These are phyloP conservation scores for Zizania latifolia DNA, from an alignment of 176 grass and related monocot genomes.

Conservation along the genomic window DNA sequence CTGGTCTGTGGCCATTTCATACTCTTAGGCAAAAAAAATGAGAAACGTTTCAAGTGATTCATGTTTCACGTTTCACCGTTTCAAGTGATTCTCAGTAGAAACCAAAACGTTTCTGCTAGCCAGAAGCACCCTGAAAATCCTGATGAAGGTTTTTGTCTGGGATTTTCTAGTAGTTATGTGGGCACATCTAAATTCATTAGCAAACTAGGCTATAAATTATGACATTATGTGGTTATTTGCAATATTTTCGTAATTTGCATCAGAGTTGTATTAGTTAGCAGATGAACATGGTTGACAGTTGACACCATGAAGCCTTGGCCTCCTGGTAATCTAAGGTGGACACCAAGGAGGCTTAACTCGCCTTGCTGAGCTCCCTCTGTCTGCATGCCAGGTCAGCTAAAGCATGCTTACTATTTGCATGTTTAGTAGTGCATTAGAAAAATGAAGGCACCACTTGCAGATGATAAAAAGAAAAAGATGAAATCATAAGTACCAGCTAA, in stretches of 20 bases:
- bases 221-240: neutral
- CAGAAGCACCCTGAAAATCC: neutral
- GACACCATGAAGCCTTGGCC: neutral
- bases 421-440: slow-evolving; percentile 4
- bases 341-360: too few relatives aligned
- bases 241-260: neutral
- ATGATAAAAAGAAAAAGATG: neutral
- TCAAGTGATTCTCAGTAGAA: too few relatives aligned
- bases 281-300: neutral
- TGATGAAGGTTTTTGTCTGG: neutral
- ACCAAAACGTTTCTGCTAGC: too few relatives aligned
- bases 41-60: too few relatives aligned
- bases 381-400: neutral
- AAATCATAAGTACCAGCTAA: neutral
- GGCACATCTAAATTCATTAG: neutral
- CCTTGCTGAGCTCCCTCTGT: neutral
- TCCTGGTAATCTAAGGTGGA: neutral
- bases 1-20: too few relatives aligned
- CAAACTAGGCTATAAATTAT: neutral
- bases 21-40: too few relatives aligned
- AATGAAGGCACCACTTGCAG: neutral
- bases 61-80: too few relatives aligned
- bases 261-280: neutral
- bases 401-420: neutral
- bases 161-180: neutral